A percentile compares a stretch with the other conserved stretches of the same genome.
These are phyloP conservation scores for Fusarium liriodendri DNA, from an alignment of 2,329 filamentous ascomycete species.

Conservation along the genomic window DNA sequence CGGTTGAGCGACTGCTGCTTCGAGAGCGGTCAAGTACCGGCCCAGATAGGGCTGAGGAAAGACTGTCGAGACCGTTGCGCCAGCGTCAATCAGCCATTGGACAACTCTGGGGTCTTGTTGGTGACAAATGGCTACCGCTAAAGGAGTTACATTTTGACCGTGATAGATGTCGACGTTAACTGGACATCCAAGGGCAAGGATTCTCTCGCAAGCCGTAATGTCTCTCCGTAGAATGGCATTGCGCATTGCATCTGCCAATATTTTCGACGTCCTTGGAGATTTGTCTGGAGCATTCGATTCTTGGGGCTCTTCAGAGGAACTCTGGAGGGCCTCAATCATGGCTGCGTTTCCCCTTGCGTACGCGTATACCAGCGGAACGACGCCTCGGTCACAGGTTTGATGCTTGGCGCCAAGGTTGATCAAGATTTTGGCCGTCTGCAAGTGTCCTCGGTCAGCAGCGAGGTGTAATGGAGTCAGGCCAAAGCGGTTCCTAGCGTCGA, in stretches of 20 bases:
- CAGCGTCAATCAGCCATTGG: neutral
- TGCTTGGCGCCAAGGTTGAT: neutral
- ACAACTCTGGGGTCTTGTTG: neutral
- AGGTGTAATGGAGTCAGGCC: slow-evolving; percentile 2
- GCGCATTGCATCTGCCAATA: neutral
- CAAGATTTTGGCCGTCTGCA: neutral
- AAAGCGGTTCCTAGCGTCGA: neutral
- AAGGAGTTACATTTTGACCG: neutral
- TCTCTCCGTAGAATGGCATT: neutral
- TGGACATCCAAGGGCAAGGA: neutral
- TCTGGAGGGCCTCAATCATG: neutral
- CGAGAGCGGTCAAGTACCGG: neutral
- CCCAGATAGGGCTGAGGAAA: neutral
- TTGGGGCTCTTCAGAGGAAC: neutral
- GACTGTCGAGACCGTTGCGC: neutral
- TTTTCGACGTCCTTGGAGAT: accelerated
- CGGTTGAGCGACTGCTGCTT: neutral
- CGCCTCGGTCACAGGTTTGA: neutral
- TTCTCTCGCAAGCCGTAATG: neutral
- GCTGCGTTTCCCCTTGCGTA: neutral
- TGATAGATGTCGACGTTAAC: neutral
- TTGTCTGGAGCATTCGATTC: too few relatives aligned
- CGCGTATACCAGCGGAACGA: neutral
- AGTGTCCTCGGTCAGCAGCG: accelerated
- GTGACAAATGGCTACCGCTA: neutral